These are phyloP conservation scores for Nakazawaea pomicola DNA, from an alignment of 805 yeast genomes.

Conservation along the genomic window DNA sequence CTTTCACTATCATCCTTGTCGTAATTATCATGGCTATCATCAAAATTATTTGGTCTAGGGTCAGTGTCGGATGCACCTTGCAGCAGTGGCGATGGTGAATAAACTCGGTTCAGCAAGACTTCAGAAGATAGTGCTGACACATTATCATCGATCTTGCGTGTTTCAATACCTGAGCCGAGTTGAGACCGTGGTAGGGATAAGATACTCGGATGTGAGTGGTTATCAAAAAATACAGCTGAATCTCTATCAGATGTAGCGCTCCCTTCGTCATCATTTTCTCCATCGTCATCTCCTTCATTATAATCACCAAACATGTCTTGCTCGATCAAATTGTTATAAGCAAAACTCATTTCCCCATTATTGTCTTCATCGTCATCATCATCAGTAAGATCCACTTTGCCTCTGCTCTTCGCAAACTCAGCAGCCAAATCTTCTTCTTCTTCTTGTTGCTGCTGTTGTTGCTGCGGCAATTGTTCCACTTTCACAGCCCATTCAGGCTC, in stretches of 20 bases:
- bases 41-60: no score
- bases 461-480: not conserved
- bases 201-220: no score
- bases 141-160: no score
- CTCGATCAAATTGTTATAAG: slow-evolving; percentile 8
- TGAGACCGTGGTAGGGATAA: no score
- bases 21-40: no score
- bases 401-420: not conserved
- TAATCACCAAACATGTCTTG: no score
- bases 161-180: no score
- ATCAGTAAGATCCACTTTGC: not conserved
- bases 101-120: no score
- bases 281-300: not conserved
- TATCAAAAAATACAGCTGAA: no score
- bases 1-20: no score
- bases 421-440: not conserved
- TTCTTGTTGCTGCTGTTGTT: not conserved
- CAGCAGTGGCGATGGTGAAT: not conserved
- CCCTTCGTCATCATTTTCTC: not conserved
- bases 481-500: no score
- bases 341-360: not conserved
- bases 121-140: no score
- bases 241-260: not conserved
- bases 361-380: not conserved
- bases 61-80: not conserved